Base-by-base conservation (phyloP, 495 filamentous ascomycete species). In the Podospora anserina region DNA sequence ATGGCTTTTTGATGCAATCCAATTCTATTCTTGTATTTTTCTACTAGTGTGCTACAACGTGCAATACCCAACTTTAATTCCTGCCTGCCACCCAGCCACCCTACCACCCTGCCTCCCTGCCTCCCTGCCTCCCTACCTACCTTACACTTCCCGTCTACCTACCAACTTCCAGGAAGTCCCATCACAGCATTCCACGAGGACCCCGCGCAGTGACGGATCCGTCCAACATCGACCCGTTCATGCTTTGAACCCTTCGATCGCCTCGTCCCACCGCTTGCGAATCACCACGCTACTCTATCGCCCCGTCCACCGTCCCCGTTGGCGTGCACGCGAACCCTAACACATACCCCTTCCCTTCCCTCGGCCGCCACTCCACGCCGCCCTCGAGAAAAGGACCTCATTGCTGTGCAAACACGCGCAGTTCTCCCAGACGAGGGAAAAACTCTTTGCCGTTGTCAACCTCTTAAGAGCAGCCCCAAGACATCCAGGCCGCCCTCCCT, bases 241-340 rank as follows among this genome's bases (percentile, higher is more conserved):
- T 49, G 39, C 39, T 49, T 49, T 49, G 39, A 49, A 49, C 39
- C 39, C 39, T 49, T 49, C 39, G 13, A 49, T 16, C 39, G 39
- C 39, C 7, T 49, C 61, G 28, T 39, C 28, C 39, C 61, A 28
- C 39, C 61, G 61, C 18, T 63, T 63, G 28, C 61, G 20, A 63
- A 11, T 7, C 23, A 23, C 23, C 23, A 23, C 23, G 23, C 32
- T 26, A 32, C 19, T 19, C 60, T 62, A n/a, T 32, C 15, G 28
- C 39, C 54, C 32, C 63, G 32, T 27, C 63, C 27, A 27, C 19
- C 28, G 34, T 54, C 34, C 63, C 39, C 39, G 39, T 49, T 49
- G 39, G 39, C 15, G 39, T 49, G 39, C 39, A 11, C 39, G 39
- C 39, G 39, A 49, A 26, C 61, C 49, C 55, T 53, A 54, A 49